These are phyloP conservation scores for Vitis hybrid DNA, from an alignment of 177 flowering plant species.

Conservation along the genomic window DNA sequence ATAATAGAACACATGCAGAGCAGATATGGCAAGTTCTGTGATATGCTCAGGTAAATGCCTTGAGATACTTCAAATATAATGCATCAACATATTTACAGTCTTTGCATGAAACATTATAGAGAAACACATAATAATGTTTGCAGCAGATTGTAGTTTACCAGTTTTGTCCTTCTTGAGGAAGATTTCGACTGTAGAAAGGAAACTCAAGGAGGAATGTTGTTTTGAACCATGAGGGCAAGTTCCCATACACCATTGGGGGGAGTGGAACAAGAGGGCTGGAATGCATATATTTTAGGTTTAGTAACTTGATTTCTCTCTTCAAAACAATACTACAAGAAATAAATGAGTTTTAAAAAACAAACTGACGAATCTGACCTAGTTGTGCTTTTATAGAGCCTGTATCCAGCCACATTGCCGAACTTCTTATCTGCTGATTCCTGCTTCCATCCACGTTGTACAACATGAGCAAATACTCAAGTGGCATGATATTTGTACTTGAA, in stretches of 20 bases:
- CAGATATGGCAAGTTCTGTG: too few relatives aligned
- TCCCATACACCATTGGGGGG: conserved; percentile 69
- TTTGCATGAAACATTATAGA: too few relatives aligned
- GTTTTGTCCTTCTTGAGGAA: conserved; percentile 51
- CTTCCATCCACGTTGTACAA: conserved; percentile 7
- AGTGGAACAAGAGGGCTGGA: conserved; percentile 85
- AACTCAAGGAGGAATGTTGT: conserved; percentile 72
- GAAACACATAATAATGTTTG: too few relatives aligned
- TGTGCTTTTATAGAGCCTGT: conserved; percentile 61
- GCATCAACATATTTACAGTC: too few relatives aligned
- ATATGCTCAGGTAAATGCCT: too few relatives aligned
- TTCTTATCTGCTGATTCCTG: conserved; percentile 95
- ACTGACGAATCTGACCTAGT: conserved; percentile 59
- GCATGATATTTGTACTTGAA: not conserved
- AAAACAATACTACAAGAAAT: not conserved
- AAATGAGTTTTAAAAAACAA: not conserved
- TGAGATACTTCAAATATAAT: too few relatives aligned
- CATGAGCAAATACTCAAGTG: conserved; percentile 7
- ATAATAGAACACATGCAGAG: too few relatives aligned
- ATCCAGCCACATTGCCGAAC: conserved; percentile 57
- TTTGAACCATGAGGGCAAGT: conserved; percentile 80
- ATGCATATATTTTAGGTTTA: conserved; percentile 12
- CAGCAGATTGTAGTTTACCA: conserved; percentile 41
- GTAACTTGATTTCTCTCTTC: conserved; percentile 1
- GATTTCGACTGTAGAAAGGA: conserved; percentile 74